These are phyloP conservation scores for Truncatella angustata DNA, from an alignment of 2,329 filamentous ascomycete species.

Conservation along the genomic window DNA sequence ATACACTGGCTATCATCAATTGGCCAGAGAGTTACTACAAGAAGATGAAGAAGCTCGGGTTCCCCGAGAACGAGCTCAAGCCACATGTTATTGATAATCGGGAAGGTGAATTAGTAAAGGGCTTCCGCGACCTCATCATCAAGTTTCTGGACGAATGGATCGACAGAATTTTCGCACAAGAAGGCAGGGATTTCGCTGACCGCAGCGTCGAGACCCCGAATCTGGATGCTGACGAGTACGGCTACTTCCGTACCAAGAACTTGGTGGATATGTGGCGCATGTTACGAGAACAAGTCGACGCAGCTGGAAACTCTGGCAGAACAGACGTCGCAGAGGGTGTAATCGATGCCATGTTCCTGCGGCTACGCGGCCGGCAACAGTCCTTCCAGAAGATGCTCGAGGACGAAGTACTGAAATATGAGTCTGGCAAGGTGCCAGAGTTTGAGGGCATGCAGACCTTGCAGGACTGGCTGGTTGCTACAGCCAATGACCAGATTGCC, in stretches of 20 bases:
- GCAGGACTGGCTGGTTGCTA: conserved; percentile 94
- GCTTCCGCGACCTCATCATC: conserved; percentile 94
- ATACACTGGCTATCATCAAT: conserved; percentile 87
- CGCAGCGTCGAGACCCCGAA: conserved; percentile 72
- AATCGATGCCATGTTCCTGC: conserved; percentile 91
- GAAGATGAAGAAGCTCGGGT: conserved; percentile 90
- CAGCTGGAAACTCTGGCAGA: conserved; percentile 80
- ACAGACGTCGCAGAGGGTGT: conserved; percentile 92
- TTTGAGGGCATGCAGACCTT: conserved; percentile 72
- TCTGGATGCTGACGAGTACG: conserved; percentile 83
- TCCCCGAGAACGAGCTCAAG: conserved; percentile 70
- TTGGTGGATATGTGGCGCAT: conserved; percentile 96
- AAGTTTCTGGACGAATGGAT: conserved; percentile 97
- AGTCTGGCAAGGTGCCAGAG: conserved; percentile 51
- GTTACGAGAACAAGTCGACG: conserved; percentile 87
- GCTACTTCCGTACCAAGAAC: conserved; percentile 88
- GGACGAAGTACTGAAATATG: conserved; percentile 76
- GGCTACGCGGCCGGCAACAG: conserved; percentile 78
- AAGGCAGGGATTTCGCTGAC: conserved; percentile 77
- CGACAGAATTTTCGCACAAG: conserved; percentile 82
- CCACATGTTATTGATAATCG: conserved; percentile 90
- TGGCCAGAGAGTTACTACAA: conserved; percentile 96
- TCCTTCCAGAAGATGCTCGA: conserved; percentile 87
- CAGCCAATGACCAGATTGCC: conserved; percentile 97
- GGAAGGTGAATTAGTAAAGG: conserved; percentile 84